Evolutionary conservation across 805 yeast species (phyloP), one percentile per base, ranked within the genome.

Genomic region (Hanseniaspora lachancei): DNA sequence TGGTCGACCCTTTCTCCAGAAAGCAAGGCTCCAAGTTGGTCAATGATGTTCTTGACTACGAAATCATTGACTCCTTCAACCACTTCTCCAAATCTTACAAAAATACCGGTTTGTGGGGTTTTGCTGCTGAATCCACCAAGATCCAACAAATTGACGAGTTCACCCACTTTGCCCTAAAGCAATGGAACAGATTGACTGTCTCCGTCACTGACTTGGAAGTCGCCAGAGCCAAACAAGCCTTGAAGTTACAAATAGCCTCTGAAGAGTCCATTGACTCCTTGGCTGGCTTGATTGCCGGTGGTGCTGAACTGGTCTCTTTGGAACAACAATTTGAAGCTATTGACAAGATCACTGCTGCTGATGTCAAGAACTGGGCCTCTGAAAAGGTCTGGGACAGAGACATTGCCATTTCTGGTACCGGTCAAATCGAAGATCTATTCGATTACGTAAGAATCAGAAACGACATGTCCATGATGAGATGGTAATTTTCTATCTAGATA

Each of bases 401-500:
- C 72, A 75, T 86, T 66, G 95, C 87, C 63, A 74, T 86, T 64
- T 77, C 91, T 58, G 93, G 85, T 71, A 79, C 86, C 61, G 95
- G 95, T 72, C 86, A 82, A 74, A 84, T 84, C 73, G 95, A 86
- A 77, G 87, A 76, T 62, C 75, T 86, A 72, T 75, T 85, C 68
- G 95, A 86, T 71, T 86, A 86, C 80, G 76, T 74, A 79, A 82
- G 91, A 81, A 74, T 81, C 70, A 84, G 95, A 82, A 83, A 82
- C 73, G 89, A 84, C 66, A 86, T 86, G 89, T 79, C 93, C 66
- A 79, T 84, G 86, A 76, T 84, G 82, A 85, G 95, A 84, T 80
- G 84, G 84, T 80, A 69, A 70, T 59, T 48, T 13, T 32, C 13
- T 13, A 32, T 32, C 15, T 32, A 32, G 35, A 32, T 32, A 32